Conservation (phyloP, 83 land plant genomes). For the Picea engelmannii region DNA sequence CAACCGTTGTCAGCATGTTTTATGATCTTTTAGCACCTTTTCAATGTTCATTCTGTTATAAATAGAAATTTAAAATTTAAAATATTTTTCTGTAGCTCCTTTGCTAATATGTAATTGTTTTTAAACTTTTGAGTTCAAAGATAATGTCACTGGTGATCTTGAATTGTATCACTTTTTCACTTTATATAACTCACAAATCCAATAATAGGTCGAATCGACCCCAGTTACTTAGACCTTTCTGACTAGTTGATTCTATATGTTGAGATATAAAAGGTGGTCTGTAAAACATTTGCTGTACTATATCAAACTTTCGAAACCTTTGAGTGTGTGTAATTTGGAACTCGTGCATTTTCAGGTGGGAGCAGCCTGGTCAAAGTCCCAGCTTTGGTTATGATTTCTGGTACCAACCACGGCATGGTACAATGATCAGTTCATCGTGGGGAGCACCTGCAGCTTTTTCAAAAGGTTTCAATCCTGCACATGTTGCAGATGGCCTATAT, state of each 20-base stretch:
- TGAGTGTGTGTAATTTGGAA: background rate
- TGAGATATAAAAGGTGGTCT: background rate
- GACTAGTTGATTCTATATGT: background rate
- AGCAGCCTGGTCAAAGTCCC: constrained; percentile 56
- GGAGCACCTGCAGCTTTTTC: constrained; percentile 57
- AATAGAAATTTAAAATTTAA: too few relatives aligned
- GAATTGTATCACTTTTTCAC: too few relatives aligned
- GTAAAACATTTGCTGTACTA: background rate
- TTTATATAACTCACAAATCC: too few relatives aligned
- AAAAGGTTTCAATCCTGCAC: constrained; percentile 44
- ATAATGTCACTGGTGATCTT: too few relatives aligned
- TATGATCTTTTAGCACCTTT: too few relatives aligned
- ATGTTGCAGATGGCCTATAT: constrained; percentile 53
- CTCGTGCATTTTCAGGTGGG: constrained; percentile 37
- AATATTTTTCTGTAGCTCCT: too few relatives aligned
- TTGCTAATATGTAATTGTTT: too few relatives aligned
- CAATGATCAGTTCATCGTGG: constrained; percentile 62
- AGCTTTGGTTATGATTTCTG: constrained; percentile 60
- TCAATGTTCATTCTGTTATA: too few relatives aligned
- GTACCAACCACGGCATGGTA: constrained; percentile 59
- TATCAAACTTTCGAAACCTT: background rate
- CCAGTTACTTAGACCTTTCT: constrained; percentile 2
- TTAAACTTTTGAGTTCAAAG: too few relatives aligned
- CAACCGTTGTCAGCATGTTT: too few relatives aligned
- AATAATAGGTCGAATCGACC: too few relatives aligned